phyloP scores from a whole-genome alignment of 108 stramenopile species.

The Schizochytrium sp. region DNA sequence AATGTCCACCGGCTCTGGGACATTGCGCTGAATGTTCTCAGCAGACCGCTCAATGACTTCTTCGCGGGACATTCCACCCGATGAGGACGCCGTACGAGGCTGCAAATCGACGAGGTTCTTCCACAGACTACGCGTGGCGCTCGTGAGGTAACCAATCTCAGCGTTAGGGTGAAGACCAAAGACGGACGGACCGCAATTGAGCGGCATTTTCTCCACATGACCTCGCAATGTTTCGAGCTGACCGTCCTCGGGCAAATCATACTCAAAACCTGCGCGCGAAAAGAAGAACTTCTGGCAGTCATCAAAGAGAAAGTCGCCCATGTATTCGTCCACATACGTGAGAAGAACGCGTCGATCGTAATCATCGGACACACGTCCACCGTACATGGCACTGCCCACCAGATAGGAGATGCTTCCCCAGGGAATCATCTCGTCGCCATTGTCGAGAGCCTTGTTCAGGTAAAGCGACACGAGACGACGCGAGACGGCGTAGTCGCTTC shows the following conservation, averaged over 20 bases:
- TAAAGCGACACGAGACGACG: slow-evolving; percentile 49
- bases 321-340: slow-evolving; percentile 62
- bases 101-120: slow-evolving; percentile 47
- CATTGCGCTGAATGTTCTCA: slow-evolving; percentile 46
- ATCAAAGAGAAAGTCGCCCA: slow-evolving; percentile 66
- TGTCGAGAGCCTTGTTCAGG: slow-evolving; percentile 53
- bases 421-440: slow-evolving; percentile 54
- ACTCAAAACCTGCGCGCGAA: slow-evolving; percentile 52
- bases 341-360: slow-evolving; percentile 57
- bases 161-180: slow-evolving; percentile 67
- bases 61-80: slow-evolving; percentile 50
- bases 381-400: slow-evolving; percentile 66
- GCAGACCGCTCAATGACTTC: slow-evolving; percentile 38
- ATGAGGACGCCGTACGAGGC: slow-evolving; percentile 41
- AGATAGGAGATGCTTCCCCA: slow-evolving; percentile 64
- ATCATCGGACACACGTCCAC: slow-evolving; percentile 59
- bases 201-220: slow-evolving; percentile 50
- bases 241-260: slow-evolving; percentile 37
- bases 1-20: slow-evolving; percentile 39
- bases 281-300: slow-evolving; percentile 61
- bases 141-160: slow-evolving; percentile 60
- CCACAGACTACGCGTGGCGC: slow-evolving; percentile 56
- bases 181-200: slow-evolving; percentile 56
- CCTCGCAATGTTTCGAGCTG: slow-evolving; percentile 38
- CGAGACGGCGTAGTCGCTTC: slow-evolving; percentile 54